Percentiles rank a stretch among this genome's conserved stretches.
Evolutionary conservation across 768 basidiomycete genomes (phyloP).

Genomic region (Collybia sordida): DNA sequence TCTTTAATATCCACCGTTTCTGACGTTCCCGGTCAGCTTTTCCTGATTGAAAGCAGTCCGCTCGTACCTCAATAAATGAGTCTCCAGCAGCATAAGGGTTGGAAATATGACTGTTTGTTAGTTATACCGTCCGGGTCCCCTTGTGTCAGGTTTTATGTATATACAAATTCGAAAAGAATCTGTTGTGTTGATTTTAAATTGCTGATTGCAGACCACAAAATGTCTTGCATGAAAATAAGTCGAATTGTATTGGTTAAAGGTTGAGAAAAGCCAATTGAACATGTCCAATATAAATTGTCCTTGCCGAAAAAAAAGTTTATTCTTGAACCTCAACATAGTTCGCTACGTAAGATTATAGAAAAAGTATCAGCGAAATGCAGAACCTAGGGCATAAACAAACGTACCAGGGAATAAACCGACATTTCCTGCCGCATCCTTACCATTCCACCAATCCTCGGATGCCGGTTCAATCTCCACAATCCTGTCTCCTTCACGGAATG

Average conservation of each 20-base stretch:
- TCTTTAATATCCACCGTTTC: not conserved
- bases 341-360: constrained; percentile 13
- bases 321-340: constrained; percentile 34
- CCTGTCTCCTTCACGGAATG: constrained; percentile 79
- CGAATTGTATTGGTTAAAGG: too few species aligned
- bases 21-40: not conserved
- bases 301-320: constrained; percentile 4
- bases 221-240: too few species aligned
- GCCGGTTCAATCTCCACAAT: constrained; percentile 79
- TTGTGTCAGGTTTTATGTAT: too few species aligned
- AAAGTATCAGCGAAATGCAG: not conserved
- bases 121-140: too few species aligned
- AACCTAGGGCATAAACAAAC: constrained; percentile 16
- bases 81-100: too few species aligned
- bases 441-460: constrained; percentile 91
- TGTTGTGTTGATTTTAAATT: too few species aligned
- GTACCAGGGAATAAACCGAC: constrained; percentile 76
- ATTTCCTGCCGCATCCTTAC: constrained; percentile 53
- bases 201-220: too few species aligned
- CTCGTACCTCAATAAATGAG: too few species aligned
- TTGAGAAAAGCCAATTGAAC: not conserved
- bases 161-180: too few species aligned
- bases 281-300: not conserved
- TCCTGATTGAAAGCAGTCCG: too few species aligned
- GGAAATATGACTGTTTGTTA: too few species aligned